These are phyloP conservation scores for Curvularia eragrostidis DNA, from an alignment of 2,329 filamentous ascomycete species.

Conservation along the genomic window DNA sequence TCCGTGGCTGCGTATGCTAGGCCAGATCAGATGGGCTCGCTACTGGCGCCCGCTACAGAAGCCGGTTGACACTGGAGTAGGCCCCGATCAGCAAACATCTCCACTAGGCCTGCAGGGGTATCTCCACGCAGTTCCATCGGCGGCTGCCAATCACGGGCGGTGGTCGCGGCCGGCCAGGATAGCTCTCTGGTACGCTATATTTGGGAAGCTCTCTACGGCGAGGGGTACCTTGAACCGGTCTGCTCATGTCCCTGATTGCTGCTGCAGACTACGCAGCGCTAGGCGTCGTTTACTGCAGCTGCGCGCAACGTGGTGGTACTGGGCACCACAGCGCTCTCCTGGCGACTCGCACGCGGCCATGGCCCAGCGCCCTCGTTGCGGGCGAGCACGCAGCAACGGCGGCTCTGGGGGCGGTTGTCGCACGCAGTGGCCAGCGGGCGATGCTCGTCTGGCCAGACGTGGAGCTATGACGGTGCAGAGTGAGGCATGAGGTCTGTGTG, in stretches of 20 bases:
- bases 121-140: slow-evolving; percentile 33
- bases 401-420: slow-evolving; percentile 7
- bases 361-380: not conserved
- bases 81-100: slow-evolving; percentile 48
- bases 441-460: slow-evolving; percentile 8
- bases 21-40: slow-evolving; percentile 26
- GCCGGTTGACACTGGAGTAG: slow-evolving; percentile 36
- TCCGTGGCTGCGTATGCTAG: slow-evolving; percentile 32
- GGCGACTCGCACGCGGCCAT: not conserved
- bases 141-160: slow-evolving; percentile 40
- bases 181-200: slow-evolving; percentile 40
- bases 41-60: slow-evolving; percentile 30
- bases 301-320: slow-evolving; percentile 32
- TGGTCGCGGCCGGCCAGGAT: slow-evolving; percentile 30
- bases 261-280: slow-evolving; percentile 36
- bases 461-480: slow-evolving; percentile 31
- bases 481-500: slow-evolving; percentile 39
- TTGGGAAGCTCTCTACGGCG: slow-evolving; percentile 37
- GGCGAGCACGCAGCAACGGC: not conserved
- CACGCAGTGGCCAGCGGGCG: slow-evolving; percentile 3
- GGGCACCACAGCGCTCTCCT: slow-evolving; percentile 23
- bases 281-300: slow-evolving; percentile 21
- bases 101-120: slow-evolving; percentile 43
- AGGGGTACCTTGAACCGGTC: slow-evolving; percentile 30
- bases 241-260: slow-evolving; percentile 37